These are phyloP conservation scores for Salix viminalis DNA, from an alignment of 345 rosid species.

Conservation along the genomic window DNA sequence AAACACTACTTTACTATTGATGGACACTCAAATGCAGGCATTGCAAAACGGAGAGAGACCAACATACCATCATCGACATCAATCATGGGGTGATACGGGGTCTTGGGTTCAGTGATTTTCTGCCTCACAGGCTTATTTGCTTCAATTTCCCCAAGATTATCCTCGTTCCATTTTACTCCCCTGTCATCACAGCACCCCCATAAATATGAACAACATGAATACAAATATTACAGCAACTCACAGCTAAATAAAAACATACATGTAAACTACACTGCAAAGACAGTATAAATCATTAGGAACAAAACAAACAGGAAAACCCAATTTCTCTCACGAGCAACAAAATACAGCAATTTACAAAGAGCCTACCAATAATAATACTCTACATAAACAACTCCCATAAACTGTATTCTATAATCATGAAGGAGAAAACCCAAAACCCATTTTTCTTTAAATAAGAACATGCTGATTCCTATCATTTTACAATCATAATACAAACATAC, in stretches of 20 bases:
- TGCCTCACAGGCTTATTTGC: constrained; percentile 92
- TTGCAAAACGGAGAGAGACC: constrained; percentile 4
- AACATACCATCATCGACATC: constrained; percentile 70
- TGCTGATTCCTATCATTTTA: no score
- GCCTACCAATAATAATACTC: neutral
- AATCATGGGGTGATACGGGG: constrained; percentile 90
- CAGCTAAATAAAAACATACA: neutral
- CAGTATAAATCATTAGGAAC: neutral
- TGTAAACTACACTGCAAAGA: neutral
- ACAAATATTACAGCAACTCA: neutral
- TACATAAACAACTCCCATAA: neutral
- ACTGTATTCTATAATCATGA: neutral
- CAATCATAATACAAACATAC: no score
- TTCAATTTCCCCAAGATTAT: constrained; percentile 82
- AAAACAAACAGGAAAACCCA: neutral
- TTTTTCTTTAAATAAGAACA: neutral
- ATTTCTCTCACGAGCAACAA: neutral
- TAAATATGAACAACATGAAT: neutral
- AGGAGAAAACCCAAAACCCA: neutral
- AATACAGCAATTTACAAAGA: neutral
- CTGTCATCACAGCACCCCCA: constrained; percentile 32
- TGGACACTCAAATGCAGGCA: neutral
- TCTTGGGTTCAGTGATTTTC: constrained; percentile 98
- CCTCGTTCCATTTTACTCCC: constrained; percentile 89
- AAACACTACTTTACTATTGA: neutral